Conservation (phyloP, 352 stramenopile genomes). For the Phytophthora sp. region DNA sequence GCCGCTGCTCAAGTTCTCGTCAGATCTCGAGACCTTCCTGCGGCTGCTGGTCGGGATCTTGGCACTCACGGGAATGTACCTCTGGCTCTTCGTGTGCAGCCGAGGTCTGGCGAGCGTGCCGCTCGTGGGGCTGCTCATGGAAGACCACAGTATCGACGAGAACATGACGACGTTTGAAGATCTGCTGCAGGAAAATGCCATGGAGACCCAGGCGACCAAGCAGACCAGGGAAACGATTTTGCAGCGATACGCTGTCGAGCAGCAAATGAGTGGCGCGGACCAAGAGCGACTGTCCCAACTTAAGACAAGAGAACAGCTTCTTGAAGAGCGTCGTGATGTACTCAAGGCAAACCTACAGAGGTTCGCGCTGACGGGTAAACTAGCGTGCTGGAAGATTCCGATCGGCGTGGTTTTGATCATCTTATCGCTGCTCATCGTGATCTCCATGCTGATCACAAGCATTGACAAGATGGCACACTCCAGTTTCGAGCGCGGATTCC, state of each 20-base stretch:
- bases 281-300: constrained; percentile 77
- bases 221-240: constrained; percentile 80
- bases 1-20: constrained; percentile 77
- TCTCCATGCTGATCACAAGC: constrained; percentile 80
- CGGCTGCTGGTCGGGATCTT: constrained; percentile 76
- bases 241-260: constrained; percentile 62
- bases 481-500: constrained; percentile 69
- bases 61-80: constrained; percentile 72
- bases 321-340: constrained; percentile 70
- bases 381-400: constrained; percentile 74
- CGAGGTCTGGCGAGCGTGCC: constrained; percentile 76
- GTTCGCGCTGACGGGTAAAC: constrained; percentile 49
- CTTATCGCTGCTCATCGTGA: constrained; percentile 68
- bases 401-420: constrained; percentile 67
- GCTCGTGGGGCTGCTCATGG: constrained; percentile 79
- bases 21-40: constrained; percentile 75
- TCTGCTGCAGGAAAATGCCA: constrained; percentile 72
- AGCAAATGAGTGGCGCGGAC: constrained; percentile 74
- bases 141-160: constrained; percentile 75
- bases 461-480: constrained; percentile 83
- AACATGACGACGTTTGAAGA: constrained; percentile 76
- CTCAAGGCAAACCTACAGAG: constrained; percentile 67
- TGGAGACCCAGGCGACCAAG: constrained; percentile 69
- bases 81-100: constrained; percentile 80
- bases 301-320: constrained; percentile 68